phyloP scores from a whole-genome alignment of 805 yeast species.

The Wickerhamiella spandovensis region DNA sequence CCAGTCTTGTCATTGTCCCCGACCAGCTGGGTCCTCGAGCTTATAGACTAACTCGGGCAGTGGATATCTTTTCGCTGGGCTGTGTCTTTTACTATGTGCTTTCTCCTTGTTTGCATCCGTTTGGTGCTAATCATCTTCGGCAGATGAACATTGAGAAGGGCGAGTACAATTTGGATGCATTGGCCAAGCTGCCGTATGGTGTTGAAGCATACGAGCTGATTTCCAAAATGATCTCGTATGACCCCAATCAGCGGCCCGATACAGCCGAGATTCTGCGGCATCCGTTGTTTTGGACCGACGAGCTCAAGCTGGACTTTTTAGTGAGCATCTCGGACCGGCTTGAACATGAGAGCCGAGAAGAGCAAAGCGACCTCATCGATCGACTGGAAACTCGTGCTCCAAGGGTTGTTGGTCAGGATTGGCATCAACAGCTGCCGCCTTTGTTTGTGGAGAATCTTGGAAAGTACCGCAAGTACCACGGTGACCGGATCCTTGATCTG shows the following conservation, averaged over 20 bases:
- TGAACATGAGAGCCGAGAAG: slow-evolving; percentile 72
- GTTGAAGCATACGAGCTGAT: slow-evolving; percentile 66
- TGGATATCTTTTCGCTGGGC: slow-evolving; percentile 89
- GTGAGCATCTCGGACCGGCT: slow-evolving; percentile 82
- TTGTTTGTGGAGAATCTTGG: slow-evolving; percentile 72
- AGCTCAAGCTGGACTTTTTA: slow-evolving; percentile 68
- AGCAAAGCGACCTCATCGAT: slow-evolving; percentile 48
- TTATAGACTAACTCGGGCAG: slow-evolving; percentile 66
- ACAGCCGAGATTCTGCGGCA: slow-evolving; percentile 58
- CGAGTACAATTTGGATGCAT: slow-evolving; percentile 36
- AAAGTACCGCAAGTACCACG: slow-evolving; percentile 77
- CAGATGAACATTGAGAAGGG: slow-evolving; percentile 80
- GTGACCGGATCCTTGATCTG: slow-evolving; percentile 67
- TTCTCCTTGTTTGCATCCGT: slow-evolving; percentile 80
- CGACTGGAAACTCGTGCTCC: slow-evolving; percentile 41
- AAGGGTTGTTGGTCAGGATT: slow-evolving; percentile 42
- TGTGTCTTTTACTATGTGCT: slow-evolving; percentile 84
- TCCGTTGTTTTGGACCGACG: slow-evolving; percentile 76
- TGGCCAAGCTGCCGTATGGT: slow-evolving; percentile 32
- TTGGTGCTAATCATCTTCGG: slow-evolving; percentile 79
- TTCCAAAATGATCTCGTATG: slow-evolving; percentile 49
- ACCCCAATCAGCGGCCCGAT: slow-evolving; percentile 61
- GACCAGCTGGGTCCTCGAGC: slow-evolving; percentile 5
- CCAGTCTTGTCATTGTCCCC: slow-evolving; percentile 9
- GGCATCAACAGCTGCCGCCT: slow-evolving; percentile 66